Evolutionary conservation across 176 grass and related monocot genomes (phyloP).

Genomic region (Tuctoria greenei): DNA sequence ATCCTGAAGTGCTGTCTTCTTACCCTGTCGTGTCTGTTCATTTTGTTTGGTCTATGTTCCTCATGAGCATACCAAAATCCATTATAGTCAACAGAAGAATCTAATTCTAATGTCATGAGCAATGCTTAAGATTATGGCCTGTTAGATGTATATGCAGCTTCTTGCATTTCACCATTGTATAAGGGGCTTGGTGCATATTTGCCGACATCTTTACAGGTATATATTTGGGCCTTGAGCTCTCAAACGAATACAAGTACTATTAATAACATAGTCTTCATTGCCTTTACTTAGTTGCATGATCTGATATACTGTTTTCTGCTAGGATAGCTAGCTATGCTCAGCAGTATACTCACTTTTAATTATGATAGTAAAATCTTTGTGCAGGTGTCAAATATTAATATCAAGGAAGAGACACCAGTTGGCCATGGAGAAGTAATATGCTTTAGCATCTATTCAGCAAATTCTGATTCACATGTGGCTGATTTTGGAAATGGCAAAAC

Average conservation of each 20-base stretch:
- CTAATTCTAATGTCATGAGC: neutral
- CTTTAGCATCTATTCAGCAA: conserved; percentile 77
- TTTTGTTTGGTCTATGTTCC: neutral
- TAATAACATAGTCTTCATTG: neutral
- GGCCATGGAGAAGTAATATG: conserved; percentile 85
- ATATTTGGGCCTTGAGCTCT: neutral
- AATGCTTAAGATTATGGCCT: conserved; percentile 10
- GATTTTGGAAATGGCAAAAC: conserved; percentile 89
- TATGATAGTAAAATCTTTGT: conserved; percentile 31
- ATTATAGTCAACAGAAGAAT: neutral
- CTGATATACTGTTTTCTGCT: conserved; percentile 14
- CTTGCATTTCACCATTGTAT: neutral
- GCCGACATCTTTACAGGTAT: neutral
- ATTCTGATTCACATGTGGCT: conserved; percentile 46
- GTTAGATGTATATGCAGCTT: neutral
- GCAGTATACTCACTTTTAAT: conserved; percentile 17
- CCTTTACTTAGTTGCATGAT: conserved; percentile 20
- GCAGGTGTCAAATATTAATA: conserved; percentile 76
- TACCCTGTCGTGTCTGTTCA: neutral
- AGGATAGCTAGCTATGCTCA: conserved; percentile 1
- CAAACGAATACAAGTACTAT: neutral
- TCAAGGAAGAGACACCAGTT: conserved; percentile 70
- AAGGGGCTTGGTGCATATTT: neutral
- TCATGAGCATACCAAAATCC: conserved; percentile 17
- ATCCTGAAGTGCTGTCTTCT: neutral